Conservation (phyloP, 1,284 basidiomycete genomes). For the Apiotrichum siamense region DNA sequence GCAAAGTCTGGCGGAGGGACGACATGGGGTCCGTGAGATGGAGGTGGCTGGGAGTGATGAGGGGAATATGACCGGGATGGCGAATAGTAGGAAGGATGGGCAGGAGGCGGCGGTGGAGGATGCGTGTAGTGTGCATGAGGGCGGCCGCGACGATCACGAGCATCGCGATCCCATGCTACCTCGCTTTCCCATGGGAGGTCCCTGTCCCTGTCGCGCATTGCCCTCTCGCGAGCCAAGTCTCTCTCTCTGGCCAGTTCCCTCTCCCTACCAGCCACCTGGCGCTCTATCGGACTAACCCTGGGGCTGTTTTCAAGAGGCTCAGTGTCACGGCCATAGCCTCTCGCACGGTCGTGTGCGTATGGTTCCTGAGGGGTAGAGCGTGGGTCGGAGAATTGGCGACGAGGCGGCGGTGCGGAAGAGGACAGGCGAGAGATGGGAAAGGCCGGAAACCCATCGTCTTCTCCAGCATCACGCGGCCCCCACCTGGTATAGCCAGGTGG, state of each 20-base stretch:
- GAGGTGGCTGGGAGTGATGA: background rate
- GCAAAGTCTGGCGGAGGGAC: conserved; percentile 2
- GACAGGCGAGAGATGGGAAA: background rate
- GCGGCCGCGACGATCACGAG: background rate
- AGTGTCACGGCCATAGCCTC: background rate
- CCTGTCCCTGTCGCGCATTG: background rate
- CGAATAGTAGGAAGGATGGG: background rate
- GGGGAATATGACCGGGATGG: background rate
- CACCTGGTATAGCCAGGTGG: background rate
- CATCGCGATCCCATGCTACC: background rate
- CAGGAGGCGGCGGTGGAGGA: background rate
- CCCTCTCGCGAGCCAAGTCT: background rate
- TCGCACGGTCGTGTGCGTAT: background rate
- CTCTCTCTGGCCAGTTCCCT: background rate
- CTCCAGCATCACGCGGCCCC: background rate
- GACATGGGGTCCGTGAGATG: background rate
- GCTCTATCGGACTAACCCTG: background rate
- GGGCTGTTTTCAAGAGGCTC: background rate
- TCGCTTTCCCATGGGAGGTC: background rate
- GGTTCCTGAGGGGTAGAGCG: background rate
- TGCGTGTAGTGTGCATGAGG: background rate
- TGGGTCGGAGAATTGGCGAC: background rate
- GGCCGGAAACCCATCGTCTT: conserved; percentile 20
- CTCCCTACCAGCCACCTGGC: background rate
- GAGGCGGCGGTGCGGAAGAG: background rate